Evolutionary conservation across 2,329 filamentous ascomycete genomes (phyloP), one percentile per base, ranked within the genome.

Genomic region (Juglanconis sp.): DNA sequence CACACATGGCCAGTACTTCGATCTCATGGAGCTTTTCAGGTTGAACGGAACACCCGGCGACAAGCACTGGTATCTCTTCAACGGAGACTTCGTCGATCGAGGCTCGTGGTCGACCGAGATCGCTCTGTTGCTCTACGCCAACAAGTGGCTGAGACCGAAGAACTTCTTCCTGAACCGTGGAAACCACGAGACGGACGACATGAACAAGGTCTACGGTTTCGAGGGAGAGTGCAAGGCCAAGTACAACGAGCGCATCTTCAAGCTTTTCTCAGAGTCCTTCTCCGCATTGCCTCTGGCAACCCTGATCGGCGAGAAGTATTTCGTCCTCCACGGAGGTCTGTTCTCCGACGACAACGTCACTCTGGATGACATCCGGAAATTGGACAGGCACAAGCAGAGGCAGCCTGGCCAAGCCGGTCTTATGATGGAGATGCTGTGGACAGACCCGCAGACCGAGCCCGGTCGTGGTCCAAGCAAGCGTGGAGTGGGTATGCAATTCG

Each of bases 391-490:
- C 77, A 87, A 85, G 73, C 95, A 98, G 76, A 85, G 91, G 63
- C 94, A 98, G 70, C 94, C 95, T 3, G 95, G 95, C 36, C 95
- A 99, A 74, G 79, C 90, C 53, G 95, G 95, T 13, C 79, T 99
- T 68, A 99, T 99, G 95, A 99, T 99, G 95, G 95, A 99, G 77
- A 99, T 99, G 95, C 84, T 99, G 51, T 99, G 95, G 95, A 98
- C 95, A 1, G 95, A 99, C 72, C 95, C 95, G 3, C 95, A 99
- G 74, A 83, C 90, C 0, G 82, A 87, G 67, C 87, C 90, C 34
- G 95, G 95, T 56, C 87, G 95, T 67, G 92, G 93, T 8, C 95
- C 95, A 49, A 96, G 92, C 80, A 99, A 99, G 82, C 87, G 95
- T 72, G 95, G 95, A 66, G 94, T 99, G 24, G 95, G 95, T 56